Conservation (phyloP, 306 rosid genomes). For the Prunus persica region Prunus_persica_NCBIv2 NC_034016.1:19942001-19942500, state of each 20-base stretch:
- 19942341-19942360: slow-evolving; percentile 91
- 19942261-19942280: slow-evolving; percentile 28
- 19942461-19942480: neutral
- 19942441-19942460: neutral
- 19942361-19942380: slow-evolving; percentile 59
- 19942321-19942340: slow-evolving; percentile 87
- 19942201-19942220: slow-evolving; percentile 9
- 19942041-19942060: slow-evolving; percentile 97
- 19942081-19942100: slow-evolving; percentile 87
- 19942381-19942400: neutral
- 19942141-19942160: slow-evolving; percentile 82
- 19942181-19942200: slow-evolving; percentile 83
- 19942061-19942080: slow-evolving; percentile 94
- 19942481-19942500: neutral
- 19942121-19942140: slow-evolving; percentile 95
- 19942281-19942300: slow-evolving; percentile 84
- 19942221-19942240: slow-evolving; percentile 15
- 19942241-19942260: slow-evolving; percentile 20
- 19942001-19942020: slow-evolving; percentile 38
- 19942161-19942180: slow-evolving; percentile 92
- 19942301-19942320: slow-evolving; percentile 80
- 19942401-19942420: slow-evolving; percentile 8
- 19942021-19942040: slow-evolving; percentile 89
- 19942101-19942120: slow-evolving; percentile 97
- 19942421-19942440: neutral